Conservation (phyloP, 108 stramenopile genomes). For the Nitzschia sp. region DNA sequence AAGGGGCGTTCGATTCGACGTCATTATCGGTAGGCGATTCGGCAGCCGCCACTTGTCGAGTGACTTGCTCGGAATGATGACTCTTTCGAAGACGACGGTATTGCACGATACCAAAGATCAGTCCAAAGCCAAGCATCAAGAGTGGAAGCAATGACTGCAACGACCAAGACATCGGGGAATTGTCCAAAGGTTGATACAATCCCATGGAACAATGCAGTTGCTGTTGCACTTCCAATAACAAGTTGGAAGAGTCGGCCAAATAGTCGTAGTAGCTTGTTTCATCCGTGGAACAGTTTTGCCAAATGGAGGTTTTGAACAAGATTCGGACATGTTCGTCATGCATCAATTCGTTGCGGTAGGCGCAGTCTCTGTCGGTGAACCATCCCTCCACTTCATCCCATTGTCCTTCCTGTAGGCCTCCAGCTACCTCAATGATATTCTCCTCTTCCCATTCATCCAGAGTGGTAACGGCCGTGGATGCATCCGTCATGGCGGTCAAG, state of each 20-base stretch:
- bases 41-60: no score
- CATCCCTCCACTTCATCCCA: constrained; percentile 7
- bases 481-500: neutral
- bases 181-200: neutral
- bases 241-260: neutral
- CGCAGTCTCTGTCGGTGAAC: constrained; percentile 11
- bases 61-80: no score
- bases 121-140: neutral
- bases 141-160: neutral
- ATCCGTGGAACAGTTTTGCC: neutral
- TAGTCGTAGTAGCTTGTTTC: neutral
- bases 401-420: neutral
- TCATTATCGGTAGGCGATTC: no score
- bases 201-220: neutral
- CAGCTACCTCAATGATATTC: neutral
- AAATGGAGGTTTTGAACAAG: neutral
- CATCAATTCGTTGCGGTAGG: neutral
- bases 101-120: no score
- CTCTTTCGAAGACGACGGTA: no score
- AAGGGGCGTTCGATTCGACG: no score
- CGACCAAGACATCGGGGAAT: neutral
- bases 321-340: constrained; percentile 1
- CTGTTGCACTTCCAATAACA: neutral
- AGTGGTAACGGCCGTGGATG: neutral
- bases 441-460: neutral